Conservation (phyloP, 202 grass and related monocot species). For the Hordeum pubiflorum region DNA sequence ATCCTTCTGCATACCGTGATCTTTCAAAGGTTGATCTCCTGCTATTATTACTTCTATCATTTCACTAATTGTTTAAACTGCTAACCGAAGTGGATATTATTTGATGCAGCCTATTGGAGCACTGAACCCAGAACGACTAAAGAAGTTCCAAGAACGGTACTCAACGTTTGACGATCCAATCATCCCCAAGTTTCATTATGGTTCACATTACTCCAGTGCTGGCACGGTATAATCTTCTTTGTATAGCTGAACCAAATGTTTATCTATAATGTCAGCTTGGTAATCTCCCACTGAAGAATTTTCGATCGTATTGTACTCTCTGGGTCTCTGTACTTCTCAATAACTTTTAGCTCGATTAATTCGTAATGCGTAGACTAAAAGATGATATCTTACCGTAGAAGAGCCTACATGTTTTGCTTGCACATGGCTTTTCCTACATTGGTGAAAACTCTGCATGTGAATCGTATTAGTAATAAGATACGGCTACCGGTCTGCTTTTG, state of each 20-base stretch:
- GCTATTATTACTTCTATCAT: constrained; percentile 10
- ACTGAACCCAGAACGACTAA: constrained; percentile 76
- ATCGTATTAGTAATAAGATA: constrained; percentile 12
- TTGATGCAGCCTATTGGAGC: constrained; percentile 91
- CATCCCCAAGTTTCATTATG: constrained; percentile 98
- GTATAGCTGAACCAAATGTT: constrained; percentile 33
- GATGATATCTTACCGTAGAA: constrained; percentile 15
- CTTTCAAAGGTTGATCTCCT: constrained; percentile 74
- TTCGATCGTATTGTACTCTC: constrained; percentile 11
- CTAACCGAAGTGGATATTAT: constrained; percentile 21
- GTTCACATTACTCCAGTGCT: constrained; percentile 97
- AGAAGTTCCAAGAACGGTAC: constrained; percentile 97
- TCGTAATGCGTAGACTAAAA: neutral
- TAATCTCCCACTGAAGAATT: neutral
- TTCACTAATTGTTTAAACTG: constrained; percentile 4
- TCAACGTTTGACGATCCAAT: constrained; percentile 93
- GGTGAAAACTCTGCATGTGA: neutral
- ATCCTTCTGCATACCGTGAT: constrained; percentile 80
- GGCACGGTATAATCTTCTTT: constrained; percentile 70
- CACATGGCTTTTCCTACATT: constrained; percentile 13
- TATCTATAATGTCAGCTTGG: constrained; percentile 10
- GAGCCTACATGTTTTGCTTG: neutral
- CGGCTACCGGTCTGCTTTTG: neutral
- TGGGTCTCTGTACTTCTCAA: constrained; percentile 18
- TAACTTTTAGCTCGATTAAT: neutral